Conservation (phyloP, 345 rosid genomes). For the Dovyalis caffra region DNA sequence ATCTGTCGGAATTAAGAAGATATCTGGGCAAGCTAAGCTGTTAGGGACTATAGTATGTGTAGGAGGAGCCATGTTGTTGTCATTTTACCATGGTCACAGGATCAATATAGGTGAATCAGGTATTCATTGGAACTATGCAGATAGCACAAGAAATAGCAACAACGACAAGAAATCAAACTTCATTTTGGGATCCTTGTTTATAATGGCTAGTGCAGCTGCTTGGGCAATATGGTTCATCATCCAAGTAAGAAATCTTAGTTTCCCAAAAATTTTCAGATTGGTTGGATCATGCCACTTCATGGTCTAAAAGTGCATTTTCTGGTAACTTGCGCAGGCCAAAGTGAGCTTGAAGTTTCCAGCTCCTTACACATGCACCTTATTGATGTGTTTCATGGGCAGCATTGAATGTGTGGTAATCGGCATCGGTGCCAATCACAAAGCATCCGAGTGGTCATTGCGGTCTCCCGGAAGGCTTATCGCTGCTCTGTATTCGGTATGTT, state of each 20-base stretch:
- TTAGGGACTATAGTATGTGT: conserved; percentile 75
- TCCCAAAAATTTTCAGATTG: neutral
- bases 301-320: neutral
- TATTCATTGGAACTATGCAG: conserved; percentile 76
- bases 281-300: neutral
- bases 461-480: conserved; percentile 55
- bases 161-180: conserved; percentile 34
- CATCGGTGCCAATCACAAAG: conserved; percentile 33
- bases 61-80: conserved; percentile 86
- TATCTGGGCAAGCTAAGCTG: conserved; percentile 76
- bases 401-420: conserved; percentile 53
- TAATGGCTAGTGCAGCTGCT: conserved; percentile 53
- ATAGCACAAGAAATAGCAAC: conserved; percentile 25
- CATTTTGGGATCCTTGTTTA: conserved; percentile 59
- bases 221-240: conserved; percentile 83
- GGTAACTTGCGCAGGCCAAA: conserved; percentile 41
- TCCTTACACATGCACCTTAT: conserved; percentile 72
- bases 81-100: conserved; percentile 73
- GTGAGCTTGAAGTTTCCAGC: conserved; percentile 66
- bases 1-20: conserved; percentile 49
- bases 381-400: conserved; percentile 75
- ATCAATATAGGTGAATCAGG: conserved; percentile 56
- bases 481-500: conserved; percentile 62
- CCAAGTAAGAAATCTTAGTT: conserved; percentile 44
- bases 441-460: conserved; percentile 62